Percentiles rank a stretch among this genome's conserved stretches.
phyloP scores from a whole-genome alignment of 2,329 filamentous ascomycete genomes.

The Calonectria honghensis region DNA sequence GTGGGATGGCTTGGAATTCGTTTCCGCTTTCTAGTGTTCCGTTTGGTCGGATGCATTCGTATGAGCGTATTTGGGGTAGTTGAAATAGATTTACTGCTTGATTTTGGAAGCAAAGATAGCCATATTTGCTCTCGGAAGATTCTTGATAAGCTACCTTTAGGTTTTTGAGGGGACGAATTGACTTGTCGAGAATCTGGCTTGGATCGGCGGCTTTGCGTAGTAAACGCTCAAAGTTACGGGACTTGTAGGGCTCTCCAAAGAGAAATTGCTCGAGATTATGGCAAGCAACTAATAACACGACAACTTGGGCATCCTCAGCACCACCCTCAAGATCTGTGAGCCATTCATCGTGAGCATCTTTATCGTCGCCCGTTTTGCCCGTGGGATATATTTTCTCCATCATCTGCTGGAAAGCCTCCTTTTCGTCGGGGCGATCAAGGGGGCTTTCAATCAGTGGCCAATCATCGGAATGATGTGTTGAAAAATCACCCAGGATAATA shows the following conservation, averaged over 20 bases:
- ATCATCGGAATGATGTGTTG: background rate
- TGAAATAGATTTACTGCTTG: background rate
- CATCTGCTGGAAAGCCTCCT: background rate
- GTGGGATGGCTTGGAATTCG: background rate
- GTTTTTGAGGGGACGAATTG: background rate
- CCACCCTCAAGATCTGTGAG: background rate
- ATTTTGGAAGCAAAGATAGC: background rate
- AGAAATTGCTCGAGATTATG: slow-evolving; percentile 7
- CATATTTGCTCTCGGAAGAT: background rate
- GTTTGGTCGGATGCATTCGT: slow-evolving; percentile 21
- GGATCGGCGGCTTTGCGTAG: background rate
- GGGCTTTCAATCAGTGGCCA: background rate
- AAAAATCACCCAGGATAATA: slow-evolving; percentile 20
- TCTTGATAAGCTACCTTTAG: slow-evolving; percentile 26
- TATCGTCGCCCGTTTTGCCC: background rate
- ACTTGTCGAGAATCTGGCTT: background rate
- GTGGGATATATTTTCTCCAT: background rate
- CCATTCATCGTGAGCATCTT: slow-evolving; percentile 23
- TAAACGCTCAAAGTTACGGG: slow-evolving; percentile 3
- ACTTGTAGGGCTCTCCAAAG: slow-evolving; percentile 11
- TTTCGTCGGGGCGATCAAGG: slow-evolving; percentile 3
- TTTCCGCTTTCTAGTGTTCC: background rate
- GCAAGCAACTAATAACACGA: slow-evolving; percentile 11
- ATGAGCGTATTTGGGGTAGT: slow-evolving; percentile 26
- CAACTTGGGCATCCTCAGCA: slow-evolving; percentile 11